phyloP scores from a whole-genome alignment of 768 basidiomycete species.

The Xerocomus potaroensis region DNA sequence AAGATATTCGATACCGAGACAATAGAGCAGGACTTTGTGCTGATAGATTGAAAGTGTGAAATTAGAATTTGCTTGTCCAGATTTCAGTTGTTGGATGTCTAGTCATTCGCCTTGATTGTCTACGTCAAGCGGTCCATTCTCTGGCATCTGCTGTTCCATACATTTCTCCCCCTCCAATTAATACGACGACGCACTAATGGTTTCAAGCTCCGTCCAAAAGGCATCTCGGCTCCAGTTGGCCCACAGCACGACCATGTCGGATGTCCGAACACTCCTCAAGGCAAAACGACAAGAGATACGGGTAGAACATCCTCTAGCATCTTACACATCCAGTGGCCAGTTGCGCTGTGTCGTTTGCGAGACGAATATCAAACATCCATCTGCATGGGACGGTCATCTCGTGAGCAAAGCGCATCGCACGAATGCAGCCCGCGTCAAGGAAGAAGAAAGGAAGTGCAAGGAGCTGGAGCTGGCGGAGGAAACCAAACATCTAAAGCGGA shows the following conservation, averaged over 20 bases:
- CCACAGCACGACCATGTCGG: conserved; percentile 48
- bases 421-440: conserved; percentile 54
- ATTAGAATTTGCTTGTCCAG: neutral
- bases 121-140: neutral
- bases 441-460: conserved; percentile 46
- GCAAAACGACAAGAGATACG: conserved; percentile 77
- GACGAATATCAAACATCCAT: conserved; percentile 62
- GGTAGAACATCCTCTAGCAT: conserved; percentile 68
- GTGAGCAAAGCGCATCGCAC: conserved; percentile 77
- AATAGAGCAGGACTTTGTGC: neutral
- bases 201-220: neutral
- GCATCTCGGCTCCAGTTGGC: neutral
- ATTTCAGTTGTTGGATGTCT: no score
- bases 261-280: conserved; percentile 75
- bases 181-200: no score
- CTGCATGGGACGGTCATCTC: conserved; percentile 85
- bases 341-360: conserved; percentile 67
- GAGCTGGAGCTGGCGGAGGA: conserved; percentile 35
- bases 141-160: neutral
- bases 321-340: conserved; percentile 62
- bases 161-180: neutral
- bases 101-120: no score
- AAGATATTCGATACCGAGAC: neutral
- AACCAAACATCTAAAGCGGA: conserved; percentile 35
- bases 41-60: neutral